A percentile compares a stretch with the other conserved stretches of the same genome.
Evolutionary conservation across 1,284 basidiomycete species (phyloP).

Genomic region (Trametes versicolor): DNA sequence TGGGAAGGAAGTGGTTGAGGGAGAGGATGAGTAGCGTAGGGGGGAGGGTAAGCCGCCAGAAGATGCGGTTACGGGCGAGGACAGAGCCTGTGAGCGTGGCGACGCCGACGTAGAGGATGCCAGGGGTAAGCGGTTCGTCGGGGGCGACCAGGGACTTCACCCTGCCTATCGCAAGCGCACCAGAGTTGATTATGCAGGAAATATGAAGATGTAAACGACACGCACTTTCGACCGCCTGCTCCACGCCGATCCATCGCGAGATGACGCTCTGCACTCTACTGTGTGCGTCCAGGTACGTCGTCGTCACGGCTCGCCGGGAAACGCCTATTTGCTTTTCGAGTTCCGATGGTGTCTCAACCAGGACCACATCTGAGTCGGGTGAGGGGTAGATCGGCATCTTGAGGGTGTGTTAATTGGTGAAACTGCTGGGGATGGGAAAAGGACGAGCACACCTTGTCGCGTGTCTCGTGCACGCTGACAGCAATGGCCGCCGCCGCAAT

Average conservation of each 20-base stretch:
- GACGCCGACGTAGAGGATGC: constrained; percentile 87
- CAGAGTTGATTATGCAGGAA: not conserved
- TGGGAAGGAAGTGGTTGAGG: constrained; percentile 82
- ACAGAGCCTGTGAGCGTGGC: constrained; percentile 90
- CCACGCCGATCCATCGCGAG: constrained; percentile 83
- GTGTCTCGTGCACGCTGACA: constrained; percentile 34
- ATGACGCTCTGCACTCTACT: constrained; percentile 76
- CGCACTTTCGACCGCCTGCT: constrained; percentile 86
- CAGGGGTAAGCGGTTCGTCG: constrained; percentile 87
- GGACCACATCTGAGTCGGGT: constrained; percentile 66
- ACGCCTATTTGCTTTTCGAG: constrained; percentile 79
- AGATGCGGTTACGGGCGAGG: constrained; percentile 81
- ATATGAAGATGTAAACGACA: constrained; percentile 32
- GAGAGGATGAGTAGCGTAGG: constrained; percentile 74
- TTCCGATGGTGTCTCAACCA: constrained; percentile 77
- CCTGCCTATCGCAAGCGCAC: constrained; percentile 60
- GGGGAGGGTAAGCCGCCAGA: constrained; percentile 75
- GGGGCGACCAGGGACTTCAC: constrained; percentile 84
- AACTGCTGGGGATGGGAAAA: not conserved
- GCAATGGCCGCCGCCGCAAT: constrained; percentile 32
- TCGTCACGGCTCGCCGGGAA: constrained; percentile 65
- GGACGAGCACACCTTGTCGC: constrained; percentile 36
- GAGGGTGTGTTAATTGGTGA: not conserved
- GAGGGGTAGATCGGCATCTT: constrained; percentile 85
- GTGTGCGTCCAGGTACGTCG: constrained; percentile 64